Conservation (phyloP, 2,329 filamentous ascomycete genomes). For the Alternaria angustiovoidea region DNA sequence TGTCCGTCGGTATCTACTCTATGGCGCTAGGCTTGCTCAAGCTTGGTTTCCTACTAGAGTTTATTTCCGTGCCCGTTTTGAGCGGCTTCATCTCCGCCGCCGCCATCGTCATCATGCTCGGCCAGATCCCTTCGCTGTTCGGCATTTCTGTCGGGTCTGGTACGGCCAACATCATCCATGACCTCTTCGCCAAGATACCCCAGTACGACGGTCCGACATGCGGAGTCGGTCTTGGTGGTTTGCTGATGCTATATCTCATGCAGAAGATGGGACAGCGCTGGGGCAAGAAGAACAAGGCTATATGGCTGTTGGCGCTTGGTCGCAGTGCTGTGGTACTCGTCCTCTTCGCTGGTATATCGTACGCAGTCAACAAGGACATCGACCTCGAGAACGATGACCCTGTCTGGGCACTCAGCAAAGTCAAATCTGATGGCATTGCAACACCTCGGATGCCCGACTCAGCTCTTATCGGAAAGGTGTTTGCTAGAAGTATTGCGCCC, state of each 20-base stretch:
- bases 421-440: constrained; percentile 64
- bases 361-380: constrained; percentile 64
- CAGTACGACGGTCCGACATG: constrained; percentile 66
- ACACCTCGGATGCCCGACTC: constrained; percentile 59
- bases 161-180: constrained; percentile 66
- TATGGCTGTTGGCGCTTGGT: constrained; percentile 68
- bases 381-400: constrained; percentile 48
- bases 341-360: constrained; percentile 70
- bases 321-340: constrained; percentile 68
- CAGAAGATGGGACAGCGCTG: constrained; percentile 67
- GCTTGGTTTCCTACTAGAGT: constrained; percentile 71
- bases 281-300: constrained; percentile 64
- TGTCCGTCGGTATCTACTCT: constrained; percentile 69
- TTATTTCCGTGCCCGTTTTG: constrained; percentile 70
- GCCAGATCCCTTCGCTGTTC: constrained; percentile 69
- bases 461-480: constrained; percentile 62
- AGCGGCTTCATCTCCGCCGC: constrained; percentile 72
- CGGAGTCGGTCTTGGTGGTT: constrained; percentile 66
- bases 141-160: constrained; percentile 62
- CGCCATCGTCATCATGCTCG: constrained; percentile 70
- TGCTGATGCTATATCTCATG: constrained; percentile 64
- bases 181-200: constrained; percentile 65
- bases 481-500: constrained; percentile 64
- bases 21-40: constrained; percentile 68
- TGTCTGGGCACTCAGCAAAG: constrained; percentile 67